These are phyloP conservation scores for Sugiyamaella marilandica DNA, from an alignment of 805 yeast genomes.

Conservation along the genomic window DNA sequence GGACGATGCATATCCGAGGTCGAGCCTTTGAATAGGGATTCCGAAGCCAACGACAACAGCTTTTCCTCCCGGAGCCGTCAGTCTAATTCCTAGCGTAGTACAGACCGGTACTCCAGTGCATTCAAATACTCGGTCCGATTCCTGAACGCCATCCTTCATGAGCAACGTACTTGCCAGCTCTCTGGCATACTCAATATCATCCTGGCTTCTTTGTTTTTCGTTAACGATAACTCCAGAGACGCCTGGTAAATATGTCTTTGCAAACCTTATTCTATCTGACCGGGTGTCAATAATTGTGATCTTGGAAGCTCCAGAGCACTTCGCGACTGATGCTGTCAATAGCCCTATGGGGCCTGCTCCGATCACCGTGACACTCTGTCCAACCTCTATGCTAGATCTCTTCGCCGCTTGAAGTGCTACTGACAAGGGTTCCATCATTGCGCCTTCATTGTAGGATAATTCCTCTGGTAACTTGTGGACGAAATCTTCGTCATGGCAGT, in stretches of 20 bases:
- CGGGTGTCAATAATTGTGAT: slow-evolving; percentile 72
- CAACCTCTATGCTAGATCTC: slow-evolving; percentile 85
- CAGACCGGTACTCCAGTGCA: slow-evolving; percentile 72
- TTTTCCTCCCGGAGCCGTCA: slow-evolving; percentile 53
- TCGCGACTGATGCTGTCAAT: slow-evolving; percentile 94
- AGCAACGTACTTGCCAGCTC: slow-evolving; percentile 36
- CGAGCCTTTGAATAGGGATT: slow-evolving; percentile 26
- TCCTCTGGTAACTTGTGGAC: slow-evolving; percentile 75
- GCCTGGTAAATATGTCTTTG: slow-evolving; percentile 43
- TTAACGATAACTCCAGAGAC: slow-evolving; percentile 43
- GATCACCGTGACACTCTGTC: slow-evolving; percentile 92
- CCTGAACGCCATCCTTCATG: slow-evolving; percentile 23
- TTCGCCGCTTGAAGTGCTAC: slow-evolving; percentile 99
- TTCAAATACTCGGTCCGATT: slow-evolving; percentile 43
- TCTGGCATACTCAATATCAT: slow-evolving; percentile 22
- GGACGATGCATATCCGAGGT: slow-evolving; percentile 26
- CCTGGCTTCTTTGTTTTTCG: slow-evolving; percentile 21
- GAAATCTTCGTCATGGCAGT: slow-evolving; percentile 65
- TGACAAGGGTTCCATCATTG: slow-evolving; percentile 95
- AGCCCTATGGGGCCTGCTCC: slow-evolving; percentile 98
- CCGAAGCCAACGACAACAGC: slow-evolving; percentile 26
- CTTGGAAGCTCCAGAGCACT: slow-evolving; percentile 71
- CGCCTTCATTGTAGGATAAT: slow-evolving; percentile 87
- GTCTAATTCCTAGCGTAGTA: slow-evolving; percentile 54
- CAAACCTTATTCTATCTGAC: slow-evolving; percentile 42